A percentile compares a stretch with the other conserved stretches of the same genome.
Evolutionary conservation across 2,329 filamentous ascomycete genomes (phyloP).

Genomic region (Stylonectria norvegica): DNA sequence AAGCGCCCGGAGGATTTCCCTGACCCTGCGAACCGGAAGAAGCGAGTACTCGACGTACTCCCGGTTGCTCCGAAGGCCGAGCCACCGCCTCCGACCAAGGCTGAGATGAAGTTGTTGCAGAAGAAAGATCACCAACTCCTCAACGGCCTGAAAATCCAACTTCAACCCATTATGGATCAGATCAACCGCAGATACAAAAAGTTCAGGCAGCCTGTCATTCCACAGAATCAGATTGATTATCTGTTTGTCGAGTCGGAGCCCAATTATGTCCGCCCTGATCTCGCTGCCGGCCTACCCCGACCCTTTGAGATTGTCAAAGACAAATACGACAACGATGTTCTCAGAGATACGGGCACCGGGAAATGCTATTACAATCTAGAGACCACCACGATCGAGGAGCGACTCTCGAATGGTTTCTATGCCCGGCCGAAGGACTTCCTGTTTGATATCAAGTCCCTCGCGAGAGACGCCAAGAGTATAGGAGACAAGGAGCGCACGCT

Average conservation of each 20-base stretch:
- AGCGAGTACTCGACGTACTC: slow-evolving; percentile 73
- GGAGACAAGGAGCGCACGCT: slow-evolving; percentile 81
- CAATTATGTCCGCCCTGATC: slow-evolving; percentile 57
- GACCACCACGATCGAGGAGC: slow-evolving; percentile 87
- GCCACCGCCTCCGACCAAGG: slow-evolving; percentile 66
- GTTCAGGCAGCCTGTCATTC: slow-evolving; percentile 77
- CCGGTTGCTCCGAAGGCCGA: slow-evolving; percentile 70
- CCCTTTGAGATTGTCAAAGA: slow-evolving; percentile 81
- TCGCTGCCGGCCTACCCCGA: slow-evolving; percentile 54
- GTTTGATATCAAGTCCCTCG: slow-evolving; percentile 78
- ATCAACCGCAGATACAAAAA: slow-evolving; percentile 87
- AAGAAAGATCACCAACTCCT: slow-evolving; percentile 79
- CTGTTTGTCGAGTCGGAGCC: slow-evolving; percentile 82
- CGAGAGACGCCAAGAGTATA: slow-evolving; percentile 76
- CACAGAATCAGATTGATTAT: slow-evolving; percentile 71
- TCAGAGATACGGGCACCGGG: slow-evolving; percentile 69
- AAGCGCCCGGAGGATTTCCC: slow-evolving; percentile 84
- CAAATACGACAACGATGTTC: slow-evolving; percentile 70
- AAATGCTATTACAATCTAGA: slow-evolving; percentile 97
- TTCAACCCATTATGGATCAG: slow-evolving; percentile 96
- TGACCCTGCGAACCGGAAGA: slow-evolving; percentile 81
- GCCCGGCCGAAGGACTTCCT: slow-evolving; percentile 86
- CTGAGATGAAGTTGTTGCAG: slow-evolving; percentile 75
- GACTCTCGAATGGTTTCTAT: slow-evolving; percentile 96
- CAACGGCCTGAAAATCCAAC: slow-evolving; percentile 80